Conservation (phyloP, 192 early-diverging fungal species). For the Anaeromyces robustus region DNA sequence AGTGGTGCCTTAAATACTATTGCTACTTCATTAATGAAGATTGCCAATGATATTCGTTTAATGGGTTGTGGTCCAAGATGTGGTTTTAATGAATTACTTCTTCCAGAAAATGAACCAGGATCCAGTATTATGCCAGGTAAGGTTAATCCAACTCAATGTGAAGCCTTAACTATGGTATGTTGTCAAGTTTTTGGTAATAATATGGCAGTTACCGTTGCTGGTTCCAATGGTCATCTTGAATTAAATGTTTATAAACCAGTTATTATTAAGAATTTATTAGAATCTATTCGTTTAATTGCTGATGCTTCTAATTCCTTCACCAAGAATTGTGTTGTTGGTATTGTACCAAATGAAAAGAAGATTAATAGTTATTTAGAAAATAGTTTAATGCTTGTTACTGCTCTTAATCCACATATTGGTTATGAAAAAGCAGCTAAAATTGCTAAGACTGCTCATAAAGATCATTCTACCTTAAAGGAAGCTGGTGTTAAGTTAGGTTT, state of each 20-base stretch:
- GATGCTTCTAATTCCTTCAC: constrained; percentile 76
- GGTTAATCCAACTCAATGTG: constrained; percentile 98
- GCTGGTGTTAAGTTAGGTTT: constrained; percentile 77
- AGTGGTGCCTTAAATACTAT: constrained; percentile 87
- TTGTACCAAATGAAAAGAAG: constrained; percentile 80
- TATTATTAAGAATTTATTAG: constrained; percentile 93
- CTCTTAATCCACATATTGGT: constrained; percentile 95
- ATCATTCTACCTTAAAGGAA: constrained; percentile 76
- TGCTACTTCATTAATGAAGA: constrained; percentile 94
- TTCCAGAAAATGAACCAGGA: constrained; percentile 99
- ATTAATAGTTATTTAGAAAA: constrained; percentile 79
- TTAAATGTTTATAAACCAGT: constrained; percentile 99
- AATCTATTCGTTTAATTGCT: constrained; percentile 62
- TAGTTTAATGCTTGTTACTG: constrained; percentile 96
- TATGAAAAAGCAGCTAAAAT: constrained; percentile 62
- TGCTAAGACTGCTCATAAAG: constrained; percentile 97
- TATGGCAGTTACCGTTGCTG: constrained; percentile 77
- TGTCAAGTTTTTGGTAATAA: constrained; percentile 99
- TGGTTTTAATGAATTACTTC: constrained; percentile 85
- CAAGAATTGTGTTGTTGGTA: constrained; percentile 89
- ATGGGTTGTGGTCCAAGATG: constrained; percentile 86
- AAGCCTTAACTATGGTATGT: constrained; percentile 99
- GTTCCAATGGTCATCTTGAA: constrained; percentile 96
- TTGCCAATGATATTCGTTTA: constrained; percentile 96
- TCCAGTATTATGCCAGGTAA: constrained; percentile 96